Evolutionary conservation across 805 yeast species (phyloP), one percentile per base, ranked within the genome.

Genomic region (Candida multigemmis): DNA sequence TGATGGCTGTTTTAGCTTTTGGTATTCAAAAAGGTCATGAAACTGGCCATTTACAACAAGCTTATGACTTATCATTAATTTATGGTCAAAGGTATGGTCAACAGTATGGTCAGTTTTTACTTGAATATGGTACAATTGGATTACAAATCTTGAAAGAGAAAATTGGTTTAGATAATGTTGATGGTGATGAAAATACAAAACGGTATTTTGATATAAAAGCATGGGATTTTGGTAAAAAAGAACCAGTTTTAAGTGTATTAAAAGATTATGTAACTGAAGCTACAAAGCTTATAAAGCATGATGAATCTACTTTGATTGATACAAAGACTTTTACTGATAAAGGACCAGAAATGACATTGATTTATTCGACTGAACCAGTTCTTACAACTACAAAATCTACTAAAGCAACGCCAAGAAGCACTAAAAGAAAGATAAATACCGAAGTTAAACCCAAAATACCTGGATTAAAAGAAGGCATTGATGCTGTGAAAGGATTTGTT

Each of bases 21-120:
- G 41, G 40, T 4, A 35, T 61, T 16, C 69, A 64, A 35, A 39
- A 40, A 24, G 46, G 50, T 5, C 47, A 53, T 30, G 60, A 57
- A 25, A 40, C 34, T 16, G 66, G 64, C 4, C 50, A 58, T 19
- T 51, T 59, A 26, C 48, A 50, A 19, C 37, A 42, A 16, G 37
- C 35, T 14, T 13, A 42, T 10, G 46, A 36, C 4, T 15, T 46
- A 9, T 40, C 50, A 9, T 38, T 31, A 21, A 22, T 30, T 5
- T 40, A 49, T 17, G 35, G 38, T 21, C 30, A 26, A 26, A 15
- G 14, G 33, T 18, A 28, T 20, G 35, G 34, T 24, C 19, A 25
- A 14, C 21, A 28, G 20, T 25, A 25, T 22, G 13, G 14, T 13
- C 16, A 9, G 19, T 22, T 12, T 21, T 13, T 10, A 23, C 19